Conservation (phyloP, 768 basidiomycete genomes). For the Pleurotus salmoneostramineus region DNA sequence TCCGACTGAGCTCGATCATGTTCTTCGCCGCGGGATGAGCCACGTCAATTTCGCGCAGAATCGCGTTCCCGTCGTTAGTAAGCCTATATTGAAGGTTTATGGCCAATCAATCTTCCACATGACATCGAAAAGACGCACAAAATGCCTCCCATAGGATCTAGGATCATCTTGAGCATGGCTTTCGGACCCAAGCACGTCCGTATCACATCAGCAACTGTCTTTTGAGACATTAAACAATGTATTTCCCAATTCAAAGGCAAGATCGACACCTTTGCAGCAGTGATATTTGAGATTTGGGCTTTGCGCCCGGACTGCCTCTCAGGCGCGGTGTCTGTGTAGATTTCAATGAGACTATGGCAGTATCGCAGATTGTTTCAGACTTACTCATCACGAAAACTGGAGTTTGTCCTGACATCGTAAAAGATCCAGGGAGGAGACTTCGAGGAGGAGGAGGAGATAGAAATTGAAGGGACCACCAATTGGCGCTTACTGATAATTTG, state of each 20-base stretch:
- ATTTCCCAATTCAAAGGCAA: not conserved
- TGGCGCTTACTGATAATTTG: not conserved
- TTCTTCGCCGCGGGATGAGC: constrained; percentile 99
- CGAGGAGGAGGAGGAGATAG: not conserved
- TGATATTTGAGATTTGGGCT: constrained; percentile 96
- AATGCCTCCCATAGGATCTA: constrained; percentile 99
- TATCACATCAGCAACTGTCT: constrained; percentile 99
- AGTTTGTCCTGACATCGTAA: constrained; percentile 56
- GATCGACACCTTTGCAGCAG: constrained; percentile 81
- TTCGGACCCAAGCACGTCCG: constrained; percentile 96
- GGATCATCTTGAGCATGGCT: constrained; percentile 99
- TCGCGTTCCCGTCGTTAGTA: constrained; percentile 99
- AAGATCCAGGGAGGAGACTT: constrained; percentile 2
- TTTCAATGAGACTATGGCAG: constrained; percentile 3
- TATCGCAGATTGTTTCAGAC: constrained; percentile 13
- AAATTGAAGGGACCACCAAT: not conserved
- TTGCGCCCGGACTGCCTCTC: constrained; percentile 93
- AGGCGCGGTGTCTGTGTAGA: constrained; percentile 75
- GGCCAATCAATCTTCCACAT: constrained; percentile 5
- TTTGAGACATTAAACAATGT: not conserved
- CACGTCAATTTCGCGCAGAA: constrained; percentile 96
- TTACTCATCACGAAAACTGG: constrained; percentile 84
- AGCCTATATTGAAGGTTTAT: constrained; percentile 43
- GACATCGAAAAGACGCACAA: constrained; percentile 41
- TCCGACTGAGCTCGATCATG: constrained; percentile 97